These are phyloP conservation scores for Fagopyrum tataricum DNA, from an alignment of 148 eudicot species.

Conservation along the genomic window DNA sequence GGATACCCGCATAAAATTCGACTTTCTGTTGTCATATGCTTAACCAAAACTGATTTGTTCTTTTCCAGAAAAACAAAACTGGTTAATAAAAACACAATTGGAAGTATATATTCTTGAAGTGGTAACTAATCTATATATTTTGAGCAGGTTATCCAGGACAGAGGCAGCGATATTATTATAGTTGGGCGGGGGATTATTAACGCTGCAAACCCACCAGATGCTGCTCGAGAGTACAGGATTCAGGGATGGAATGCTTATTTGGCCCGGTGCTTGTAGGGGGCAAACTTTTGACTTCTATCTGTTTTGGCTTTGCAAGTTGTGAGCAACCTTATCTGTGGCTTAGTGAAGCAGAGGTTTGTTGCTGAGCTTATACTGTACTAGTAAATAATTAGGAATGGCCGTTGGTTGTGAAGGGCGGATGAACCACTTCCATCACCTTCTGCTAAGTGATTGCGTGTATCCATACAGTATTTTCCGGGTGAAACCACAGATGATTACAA, in stretches of 20 bases:
- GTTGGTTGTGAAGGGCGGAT: no score
- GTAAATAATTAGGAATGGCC: no score
- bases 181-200: conserved; percentile 90
- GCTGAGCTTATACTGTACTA: not conserved
- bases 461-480: no score
- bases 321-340: not conserved
- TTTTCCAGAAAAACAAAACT: not conserved
- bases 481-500: no score
- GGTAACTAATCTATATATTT: conserved; percentile 11
- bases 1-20: not conserved
- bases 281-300: not conserved
- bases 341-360: not conserved
- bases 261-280: conserved; percentile 26
- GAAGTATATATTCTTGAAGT: not conserved
- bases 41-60: not conserved
- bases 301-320: not conserved
- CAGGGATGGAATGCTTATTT: conserved; percentile 95
- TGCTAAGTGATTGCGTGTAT: no score
- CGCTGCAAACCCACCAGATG: conserved; percentile 70
- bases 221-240: conserved; percentile 75
- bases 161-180: conserved; percentile 86
- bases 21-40: not conserved
- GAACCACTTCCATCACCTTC: no score
- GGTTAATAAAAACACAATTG: not conserved
- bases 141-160: conserved; percentile 64